Conservation (phyloP, 2,329 filamentous ascomycete genomes). For the Fusarium sp. region DNA sequence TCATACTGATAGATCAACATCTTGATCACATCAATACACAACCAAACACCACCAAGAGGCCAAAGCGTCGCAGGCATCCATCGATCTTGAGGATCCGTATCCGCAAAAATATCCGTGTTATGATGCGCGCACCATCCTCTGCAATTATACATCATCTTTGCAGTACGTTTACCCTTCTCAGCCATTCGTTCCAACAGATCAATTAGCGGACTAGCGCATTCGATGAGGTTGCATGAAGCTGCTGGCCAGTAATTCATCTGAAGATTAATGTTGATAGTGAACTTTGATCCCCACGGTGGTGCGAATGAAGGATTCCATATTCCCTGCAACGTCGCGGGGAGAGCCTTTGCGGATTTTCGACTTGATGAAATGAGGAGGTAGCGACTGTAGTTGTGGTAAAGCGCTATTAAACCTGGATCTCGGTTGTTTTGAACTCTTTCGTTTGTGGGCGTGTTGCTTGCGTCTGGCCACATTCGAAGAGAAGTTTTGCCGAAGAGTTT, state of each 20-base stretch:
- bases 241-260: constrained; percentile 66
- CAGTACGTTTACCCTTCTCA: constrained; percentile 48
- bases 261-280: constrained; percentile 63
- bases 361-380: constrained; percentile 48
- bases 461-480: constrained; percentile 38
- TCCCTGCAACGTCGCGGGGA: constrained; percentile 52
- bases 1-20: constrained; percentile 42
- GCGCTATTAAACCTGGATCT: constrained; percentile 45
- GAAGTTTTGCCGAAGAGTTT: constrained; percentile 27
- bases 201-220: constrained; percentile 56
- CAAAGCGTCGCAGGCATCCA: constrained; percentile 47
- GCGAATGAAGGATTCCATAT: constrained; percentile 50
- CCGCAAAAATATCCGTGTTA: constrained; percentile 55
- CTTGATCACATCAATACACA: constrained; percentile 41
- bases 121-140: constrained; percentile 53
- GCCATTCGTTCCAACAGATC: constrained; percentile 43
- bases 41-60: constrained; percentile 43
- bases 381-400: constrained; percentile 50
- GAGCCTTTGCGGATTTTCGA: constrained; percentile 34
- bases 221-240: constrained; percentile 49
- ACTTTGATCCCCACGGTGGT: constrained; percentile 59
- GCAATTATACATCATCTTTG: constrained; percentile 53
- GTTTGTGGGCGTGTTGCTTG: constrained; percentile 39
- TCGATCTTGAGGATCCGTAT: constrained; percentile 52
- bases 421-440: constrained; percentile 18